Base-by-base conservation (phyloP, 2,329 filamentous ascomycete genomes). In the Pyrenochaeta sp. region DNA sequence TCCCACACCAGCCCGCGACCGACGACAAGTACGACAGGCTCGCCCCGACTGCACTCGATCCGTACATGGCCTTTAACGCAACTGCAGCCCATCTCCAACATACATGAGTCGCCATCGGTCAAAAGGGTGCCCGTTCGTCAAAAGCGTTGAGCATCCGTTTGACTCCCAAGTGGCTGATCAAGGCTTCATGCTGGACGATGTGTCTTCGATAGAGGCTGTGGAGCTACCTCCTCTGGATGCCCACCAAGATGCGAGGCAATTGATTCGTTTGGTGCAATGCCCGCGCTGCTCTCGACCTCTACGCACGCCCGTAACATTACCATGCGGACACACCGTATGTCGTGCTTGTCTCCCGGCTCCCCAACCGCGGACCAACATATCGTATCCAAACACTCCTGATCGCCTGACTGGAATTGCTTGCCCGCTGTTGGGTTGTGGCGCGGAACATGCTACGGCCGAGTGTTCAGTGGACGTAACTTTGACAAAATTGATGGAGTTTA, bases 261-360 rank as follows among this genome's bases (percentile, higher is more conserved):
- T 91, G 41, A 78, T 95, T 49, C 85, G 86, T 29, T 75, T 94
- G 27, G 79, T 94, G 39, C 90, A 95, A 72, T 96, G 92, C 67
- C 80, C 80, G 8, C 74, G 81, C 51, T 96, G 92, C 69, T 89
- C 86, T 3, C 76, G 75, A 29, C 86, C 87, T 1, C 75, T 94
- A 20, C 77, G 73, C 31, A 77, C 83, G 7, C 89, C 91, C 4
- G 79, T 90, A 43, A 88, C 88, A 0, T 75, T 96, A 4, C 90
- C 91, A 4, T 96, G 92, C 67, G 90, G 91, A 19, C 83, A 87
- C 62, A 86, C 86, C 8, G 71, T 96, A 8, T 96, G 92, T 73
- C 84, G 81, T 60, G 69, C 71, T 35, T 96, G 92, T 69, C 72
- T 96, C 2, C 91, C 91, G 1, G 72, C 81, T 32, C 73, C 84